Conservation (phyloP, 2,329 filamentous ascomycete species). For the Madurella mycetomatis region DNA sequence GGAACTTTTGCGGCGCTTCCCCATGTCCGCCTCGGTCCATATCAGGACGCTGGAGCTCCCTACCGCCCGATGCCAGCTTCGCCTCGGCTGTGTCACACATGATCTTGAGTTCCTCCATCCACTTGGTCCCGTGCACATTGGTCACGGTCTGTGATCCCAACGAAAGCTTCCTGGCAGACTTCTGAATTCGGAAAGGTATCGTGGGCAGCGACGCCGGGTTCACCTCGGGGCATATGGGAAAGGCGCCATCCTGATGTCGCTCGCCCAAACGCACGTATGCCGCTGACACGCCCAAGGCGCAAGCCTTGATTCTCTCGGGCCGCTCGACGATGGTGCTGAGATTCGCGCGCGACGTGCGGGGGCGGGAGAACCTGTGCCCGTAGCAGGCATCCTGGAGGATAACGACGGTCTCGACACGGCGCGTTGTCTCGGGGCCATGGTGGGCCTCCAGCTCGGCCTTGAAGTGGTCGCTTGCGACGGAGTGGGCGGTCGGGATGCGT, state of each 20-base stretch:
- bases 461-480: constrained; percentile 66
- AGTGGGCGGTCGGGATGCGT: constrained; percentile 43
- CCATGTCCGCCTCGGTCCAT: constrained; percentile 49
- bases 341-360: constrained; percentile 65
- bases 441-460: constrained; percentile 63
- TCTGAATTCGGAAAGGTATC: constrained; percentile 79
- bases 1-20: constrained; percentile 55
- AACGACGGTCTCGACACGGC: constrained; percentile 64
- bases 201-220: constrained; percentile 51
- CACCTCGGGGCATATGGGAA: constrained; percentile 61
- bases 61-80: constrained; percentile 70
- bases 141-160: constrained; percentile 75
- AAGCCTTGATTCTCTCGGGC: constrained; percentile 83
- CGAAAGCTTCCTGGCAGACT: constrained; percentile 67
- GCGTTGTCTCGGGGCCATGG: constrained; percentile 41
- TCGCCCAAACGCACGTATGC: constrained; percentile 90
- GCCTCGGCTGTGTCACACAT: constrained; percentile 80
- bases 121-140: constrained; percentile 83
- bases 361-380: constrained; percentile 84
- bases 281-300: constrained; percentile 72
- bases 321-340: constrained; percentile 85
- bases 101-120: constrained; percentile 85
- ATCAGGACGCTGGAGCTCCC: constrained; percentile 69
- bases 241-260: constrained; percentile 65
- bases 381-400: constrained; percentile 93